Conservation (phyloP, 305 asterid genomes). For the Fraxinus ornus region DNA sequence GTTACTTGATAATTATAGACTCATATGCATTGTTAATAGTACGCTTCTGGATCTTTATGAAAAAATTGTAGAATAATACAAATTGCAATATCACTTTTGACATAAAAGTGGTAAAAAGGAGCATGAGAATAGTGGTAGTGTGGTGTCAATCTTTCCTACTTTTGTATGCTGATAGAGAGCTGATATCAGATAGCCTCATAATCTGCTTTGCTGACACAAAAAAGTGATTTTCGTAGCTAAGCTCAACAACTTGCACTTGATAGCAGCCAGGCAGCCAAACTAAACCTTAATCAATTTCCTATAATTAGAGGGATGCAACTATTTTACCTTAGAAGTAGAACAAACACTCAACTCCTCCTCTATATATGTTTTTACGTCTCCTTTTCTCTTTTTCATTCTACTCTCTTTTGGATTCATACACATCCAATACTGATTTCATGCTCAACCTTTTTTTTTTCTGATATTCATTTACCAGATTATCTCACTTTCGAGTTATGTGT, state of each 20-base stretch:
- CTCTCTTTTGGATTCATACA: neutral
- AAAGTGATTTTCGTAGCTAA: neutral
- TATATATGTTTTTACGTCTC: neutral
- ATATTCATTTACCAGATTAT: neutral
- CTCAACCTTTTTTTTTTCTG: neutral
- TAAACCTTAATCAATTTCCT: neutral
- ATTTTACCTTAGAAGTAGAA: neutral
- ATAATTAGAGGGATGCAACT: neutral
- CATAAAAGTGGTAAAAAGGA: neutral
- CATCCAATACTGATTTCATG: neutral
- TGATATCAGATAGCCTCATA: neutral
- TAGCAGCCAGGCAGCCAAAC: neutral
- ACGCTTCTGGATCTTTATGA: neutral
- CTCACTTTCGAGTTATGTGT: neutral
- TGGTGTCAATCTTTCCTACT: neutral
- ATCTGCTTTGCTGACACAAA: neutral
- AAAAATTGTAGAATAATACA: neutral
- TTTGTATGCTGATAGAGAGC: neutral
- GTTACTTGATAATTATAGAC: neutral
- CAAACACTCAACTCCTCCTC: neutral
- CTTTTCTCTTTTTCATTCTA: neutral
- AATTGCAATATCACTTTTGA: neutral
- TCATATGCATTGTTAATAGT: neutral
- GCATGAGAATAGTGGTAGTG: neutral
- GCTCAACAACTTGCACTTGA: neutral